phyloP scores from a whole-genome alignment of 129 eudicot species.

The Artemisia argyi region DNA sequence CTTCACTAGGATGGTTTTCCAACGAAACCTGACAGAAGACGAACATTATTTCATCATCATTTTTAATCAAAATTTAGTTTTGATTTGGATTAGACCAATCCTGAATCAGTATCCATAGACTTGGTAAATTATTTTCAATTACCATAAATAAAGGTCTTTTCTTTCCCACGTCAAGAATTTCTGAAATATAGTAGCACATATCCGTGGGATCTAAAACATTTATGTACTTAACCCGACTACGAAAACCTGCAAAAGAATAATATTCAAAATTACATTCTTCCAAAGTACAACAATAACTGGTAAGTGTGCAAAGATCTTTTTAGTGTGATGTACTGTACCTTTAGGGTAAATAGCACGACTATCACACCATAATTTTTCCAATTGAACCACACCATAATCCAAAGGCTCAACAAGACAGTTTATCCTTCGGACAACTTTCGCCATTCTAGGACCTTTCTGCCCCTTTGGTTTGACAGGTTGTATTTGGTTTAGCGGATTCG shows the following conservation, averaged over 20 bases:
- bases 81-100: no score
- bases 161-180: constrained; percentile 77
- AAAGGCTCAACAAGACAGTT: constrained; percentile 74
- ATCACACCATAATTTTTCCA: constrained; percentile 80
- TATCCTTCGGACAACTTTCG: constrained; percentile 88
- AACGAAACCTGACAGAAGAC: constrained; percentile 56
- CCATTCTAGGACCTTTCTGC: constrained; percentile 96
- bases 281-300: constrained; percentile 6
- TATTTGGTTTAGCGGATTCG: constrained; percentile 31
- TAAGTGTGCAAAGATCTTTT: background rate
- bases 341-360: constrained; percentile 87
- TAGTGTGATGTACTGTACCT: constrained; percentile 45
- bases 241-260: constrained; percentile 64
- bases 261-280: constrained; percentile 17
- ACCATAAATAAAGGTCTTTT: constrained; percentile 89
- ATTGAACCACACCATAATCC: constrained; percentile 66
- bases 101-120: no score
- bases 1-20: constrained; percentile 77
- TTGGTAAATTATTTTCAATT: constrained; percentile 8
- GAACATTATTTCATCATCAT: background rate
- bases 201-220: constrained; percentile 72
- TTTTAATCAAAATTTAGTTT: no score
- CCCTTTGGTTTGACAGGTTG: constrained; percentile 55
- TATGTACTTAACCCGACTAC: constrained; percentile 91
- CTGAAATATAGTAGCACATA: constrained; percentile 76